These are phyloP conservation scores for Mucor velutinosus DNA, from an alignment of 371 early-diverging fungal species.

Conservation along the genomic window DNA sequence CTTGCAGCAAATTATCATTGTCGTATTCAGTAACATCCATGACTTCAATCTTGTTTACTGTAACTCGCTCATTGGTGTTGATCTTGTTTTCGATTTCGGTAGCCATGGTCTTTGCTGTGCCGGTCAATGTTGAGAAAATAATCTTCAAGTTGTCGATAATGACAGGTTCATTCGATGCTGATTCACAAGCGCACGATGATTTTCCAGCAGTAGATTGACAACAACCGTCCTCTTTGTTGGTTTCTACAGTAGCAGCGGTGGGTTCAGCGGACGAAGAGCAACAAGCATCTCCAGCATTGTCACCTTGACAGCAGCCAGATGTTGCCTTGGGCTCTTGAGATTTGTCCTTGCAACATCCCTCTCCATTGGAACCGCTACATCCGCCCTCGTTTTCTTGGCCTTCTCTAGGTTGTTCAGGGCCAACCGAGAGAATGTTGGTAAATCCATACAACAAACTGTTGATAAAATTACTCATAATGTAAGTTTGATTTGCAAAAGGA, in stretches of 20 bases:
- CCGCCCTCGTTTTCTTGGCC: slow-evolving; percentile 6
- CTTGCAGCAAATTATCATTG: slow-evolving; percentile 67
- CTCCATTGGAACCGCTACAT: slow-evolving; percentile 22
- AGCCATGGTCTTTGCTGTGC: slow-evolving; percentile 54
- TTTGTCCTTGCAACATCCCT: slow-evolving; percentile 35
- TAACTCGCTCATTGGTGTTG: slow-evolving; percentile 4
- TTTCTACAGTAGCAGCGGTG: not conserved
- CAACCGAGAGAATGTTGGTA: slow-evolving; percentile 48
- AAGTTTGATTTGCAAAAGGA: not conserved
- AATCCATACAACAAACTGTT: slow-evolving; percentile 47
- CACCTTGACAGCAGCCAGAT: slow-evolving; percentile 14
- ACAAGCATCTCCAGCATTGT: slow-evolving; percentile 4
- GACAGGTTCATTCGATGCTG: slow-evolving; percentile 11
- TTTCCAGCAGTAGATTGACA: slow-evolving; percentile 2
- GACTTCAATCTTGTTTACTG: slow-evolving; percentile 34
- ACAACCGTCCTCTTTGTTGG: not conserved
- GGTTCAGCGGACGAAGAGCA: slow-evolving; percentile 2
- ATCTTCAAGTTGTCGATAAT: slow-evolving; percentile 49
- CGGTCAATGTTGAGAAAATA: slow-evolving; percentile 51
- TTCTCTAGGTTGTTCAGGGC: slow-evolving; percentile 31
- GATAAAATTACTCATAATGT: slow-evolving; percentile 41
- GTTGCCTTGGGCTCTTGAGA: slow-evolving; percentile 1
- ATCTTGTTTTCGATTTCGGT: slow-evolving; percentile 36
- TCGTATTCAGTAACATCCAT: slow-evolving; percentile 73
- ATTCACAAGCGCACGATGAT: slow-evolving; percentile 22